phyloP scores from a whole-genome alignment of 352 stramenopile species.

The Phytophthora colocasiae region DNA sequence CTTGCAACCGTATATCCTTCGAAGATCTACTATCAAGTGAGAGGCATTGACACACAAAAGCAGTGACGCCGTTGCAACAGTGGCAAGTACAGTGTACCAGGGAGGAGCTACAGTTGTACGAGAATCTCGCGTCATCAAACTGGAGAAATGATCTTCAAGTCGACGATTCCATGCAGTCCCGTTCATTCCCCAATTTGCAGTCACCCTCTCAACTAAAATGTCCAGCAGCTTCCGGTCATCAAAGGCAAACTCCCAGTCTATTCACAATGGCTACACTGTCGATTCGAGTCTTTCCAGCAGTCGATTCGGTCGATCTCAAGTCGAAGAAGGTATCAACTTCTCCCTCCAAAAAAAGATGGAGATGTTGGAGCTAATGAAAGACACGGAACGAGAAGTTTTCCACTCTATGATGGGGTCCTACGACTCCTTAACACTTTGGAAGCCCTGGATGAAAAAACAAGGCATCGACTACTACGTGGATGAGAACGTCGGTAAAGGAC shows the following conservation, averaged over 20 bases:
- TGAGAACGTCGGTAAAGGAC: constrained; percentile 42
- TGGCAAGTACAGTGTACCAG: constrained; percentile 7
- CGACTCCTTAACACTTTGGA: constrained; percentile 31
- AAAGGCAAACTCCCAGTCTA: constrained; percentile 18
- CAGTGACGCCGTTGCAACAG: neutral
- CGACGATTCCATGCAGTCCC: constrained; percentile 9
- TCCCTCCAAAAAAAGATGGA: constrained; percentile 25
- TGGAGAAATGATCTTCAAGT: constrained; percentile 24
- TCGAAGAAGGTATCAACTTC: constrained; percentile 24
- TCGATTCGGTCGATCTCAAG: neutral
- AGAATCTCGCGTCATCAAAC: constrained; percentile 28
- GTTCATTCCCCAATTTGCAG: constrained; percentile 20
- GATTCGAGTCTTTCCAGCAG: constrained; percentile 22
- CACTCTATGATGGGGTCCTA: constrained; percentile 34
- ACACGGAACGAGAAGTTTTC: constrained; percentile 32
- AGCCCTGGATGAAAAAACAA: constrained; percentile 41
- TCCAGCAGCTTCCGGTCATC: constrained; percentile 8
- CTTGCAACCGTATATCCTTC: too few species aligned
- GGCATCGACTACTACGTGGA: constrained; percentile 59
- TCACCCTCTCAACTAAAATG: constrained; percentile 17
- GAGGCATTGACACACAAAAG: too few species aligned
- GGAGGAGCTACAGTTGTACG: constrained; percentile 14
- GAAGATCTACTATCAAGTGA: too few species aligned
- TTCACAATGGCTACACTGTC: neutral
- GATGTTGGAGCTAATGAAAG: constrained; percentile 31